Conservation (phyloP, 2,329 filamentous ascomycete species). For the Chrysoporthe cubensis region DNA sequence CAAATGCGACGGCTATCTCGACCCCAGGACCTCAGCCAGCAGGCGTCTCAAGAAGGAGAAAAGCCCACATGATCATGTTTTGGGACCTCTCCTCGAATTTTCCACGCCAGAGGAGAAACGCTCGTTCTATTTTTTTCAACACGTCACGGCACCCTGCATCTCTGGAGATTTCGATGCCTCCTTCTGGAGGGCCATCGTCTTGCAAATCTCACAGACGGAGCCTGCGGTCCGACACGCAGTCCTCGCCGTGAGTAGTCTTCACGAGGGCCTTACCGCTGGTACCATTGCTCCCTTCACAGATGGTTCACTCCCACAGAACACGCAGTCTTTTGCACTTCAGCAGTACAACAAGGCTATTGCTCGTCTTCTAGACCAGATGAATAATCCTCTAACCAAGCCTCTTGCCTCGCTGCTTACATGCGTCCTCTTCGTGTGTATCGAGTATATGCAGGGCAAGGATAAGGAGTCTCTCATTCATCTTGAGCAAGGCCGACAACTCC, state of each 20-base stretch:
- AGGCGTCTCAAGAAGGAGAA: constrained; percentile 28
- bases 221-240: constrained; percentile 36
- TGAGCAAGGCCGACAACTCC: constrained; percentile 47
- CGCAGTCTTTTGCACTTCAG: constrained; percentile 41
- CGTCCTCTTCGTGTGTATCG: constrained; percentile 57
- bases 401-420: constrained; percentile 48
- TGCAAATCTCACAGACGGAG: constrained; percentile 34
- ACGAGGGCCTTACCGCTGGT: constrained; percentile 32
- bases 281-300: constrained; percentile 32
- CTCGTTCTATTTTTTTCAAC: constrained; percentile 29
- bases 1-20: constrained; percentile 38
- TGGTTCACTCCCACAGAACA: not conserved
- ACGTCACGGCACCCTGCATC: constrained; percentile 27
- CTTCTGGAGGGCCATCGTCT: constrained; percentile 38
- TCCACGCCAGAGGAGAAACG: constrained; percentile 29
- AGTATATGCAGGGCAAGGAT: constrained; percentile 56
- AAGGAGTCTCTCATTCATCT: constrained; percentile 50
- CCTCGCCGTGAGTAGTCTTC: constrained; percentile 37
- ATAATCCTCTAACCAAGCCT: constrained; percentile 38
- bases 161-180: constrained; percentile 26
- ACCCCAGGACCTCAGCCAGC: constrained; percentile 27
- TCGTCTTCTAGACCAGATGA: constrained; percentile 43
- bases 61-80: constrained; percentile 28
- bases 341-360: constrained; percentile 56
- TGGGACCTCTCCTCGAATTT: constrained; percentile 30